Percentiles rank a stretch among this genome's conserved stretches.
Evolutionary conservation across 2,329 filamentous ascomycete species (phyloP).

Genomic region (Sphaerulina populicola): DNA sequence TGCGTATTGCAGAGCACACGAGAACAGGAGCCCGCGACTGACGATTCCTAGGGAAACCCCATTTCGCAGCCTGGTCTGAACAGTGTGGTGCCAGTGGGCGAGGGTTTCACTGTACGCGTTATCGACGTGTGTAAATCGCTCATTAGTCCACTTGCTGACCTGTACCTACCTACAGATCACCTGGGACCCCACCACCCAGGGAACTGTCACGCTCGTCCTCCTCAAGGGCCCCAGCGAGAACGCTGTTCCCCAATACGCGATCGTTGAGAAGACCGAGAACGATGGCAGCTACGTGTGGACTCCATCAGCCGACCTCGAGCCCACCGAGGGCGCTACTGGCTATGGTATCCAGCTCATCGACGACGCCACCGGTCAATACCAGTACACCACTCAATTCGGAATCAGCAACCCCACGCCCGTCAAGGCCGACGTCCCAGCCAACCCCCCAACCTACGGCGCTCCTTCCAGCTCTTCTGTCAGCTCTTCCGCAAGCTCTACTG

Average conservation of each 20-base stretch:
- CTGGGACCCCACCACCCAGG: conserved; percentile 46
- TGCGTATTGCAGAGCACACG: conserved; percentile 1
- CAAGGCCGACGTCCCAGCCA: conserved; percentile 6
- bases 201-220: conserved; percentile 51
- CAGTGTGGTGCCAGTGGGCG: conserved; percentile 48
- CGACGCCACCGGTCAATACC: conserved; percentile 52
- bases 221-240: conserved; percentile 52
- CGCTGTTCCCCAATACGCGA: conserved; percentile 44
- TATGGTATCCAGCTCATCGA: conserved; percentile 52
- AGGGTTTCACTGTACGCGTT: conserved; percentile 38
- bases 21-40: not conserved
- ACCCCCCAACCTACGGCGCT: conserved; percentile 9
- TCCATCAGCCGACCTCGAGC: conserved; percentile 40
- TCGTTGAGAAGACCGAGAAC: conserved; percentile 50
- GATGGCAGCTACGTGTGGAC: conserved; percentile 49
- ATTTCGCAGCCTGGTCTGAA: conserved; percentile 46
- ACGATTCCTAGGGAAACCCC: conserved; percentile 43
- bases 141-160: not conserved
- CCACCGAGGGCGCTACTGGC: conserved; percentile 40
- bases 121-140: not conserved
- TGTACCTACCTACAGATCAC: conserved; percentile 37
- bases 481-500: conserved; percentile 7
- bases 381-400: conserved; percentile 56
- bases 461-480: conserved; percentile 6
- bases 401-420: conserved; percentile 41